Conservation (phyloP, 2,329 filamentous ascomycete genomes). For the Trichoderma semiorbis region DNA sequence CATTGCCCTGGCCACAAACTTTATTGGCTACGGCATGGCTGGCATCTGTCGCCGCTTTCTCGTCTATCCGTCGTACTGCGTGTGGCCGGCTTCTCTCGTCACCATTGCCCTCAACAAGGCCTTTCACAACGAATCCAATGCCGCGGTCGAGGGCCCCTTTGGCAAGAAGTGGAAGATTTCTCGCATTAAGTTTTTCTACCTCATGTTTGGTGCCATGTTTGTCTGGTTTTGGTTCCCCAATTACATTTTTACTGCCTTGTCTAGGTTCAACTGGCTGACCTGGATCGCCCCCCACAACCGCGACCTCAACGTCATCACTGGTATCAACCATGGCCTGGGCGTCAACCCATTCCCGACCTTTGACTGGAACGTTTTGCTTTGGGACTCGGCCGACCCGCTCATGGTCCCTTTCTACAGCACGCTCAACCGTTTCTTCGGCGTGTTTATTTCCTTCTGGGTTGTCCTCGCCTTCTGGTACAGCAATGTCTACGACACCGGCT, state of each 20-base stretch:
- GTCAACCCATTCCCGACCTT: slow-evolving; percentile 46
- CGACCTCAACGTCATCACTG: slow-evolving; percentile 41
- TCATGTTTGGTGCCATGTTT: slow-evolving; percentile 51
- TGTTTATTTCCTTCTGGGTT: slow-evolving; percentile 53
- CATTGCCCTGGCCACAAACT: slow-evolving; percentile 53
- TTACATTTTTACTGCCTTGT: slow-evolving; percentile 51
- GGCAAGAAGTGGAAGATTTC: slow-evolving; percentile 44
- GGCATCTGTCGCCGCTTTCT: slow-evolving; percentile 52
- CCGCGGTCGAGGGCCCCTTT: slow-evolving; percentile 41
- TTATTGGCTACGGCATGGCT: slow-evolving; percentile 59
- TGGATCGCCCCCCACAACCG: slow-evolving; percentile 51
- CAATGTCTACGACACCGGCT: slow-evolving; percentile 55
- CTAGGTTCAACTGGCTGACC: slow-evolving; percentile 54
- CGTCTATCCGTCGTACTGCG: slow-evolving; percentile 53
- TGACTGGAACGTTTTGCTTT: slow-evolving; percentile 47
- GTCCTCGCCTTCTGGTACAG: slow-evolving; percentile 56
- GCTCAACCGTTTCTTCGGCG: slow-evolving; percentile 58
- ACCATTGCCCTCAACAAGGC: slow-evolving; percentile 54
- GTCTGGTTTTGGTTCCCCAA: slow-evolving; percentile 58
- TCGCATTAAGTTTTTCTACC: slow-evolving; percentile 50
- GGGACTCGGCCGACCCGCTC: slow-evolving; percentile 42
- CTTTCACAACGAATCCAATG: slow-evolving; percentile 47
- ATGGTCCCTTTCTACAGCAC: slow-evolving; percentile 57
- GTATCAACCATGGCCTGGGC: slow-evolving; percentile 44
- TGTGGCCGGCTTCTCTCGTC: slow-evolving; percentile 56